Evolutionary conservation across 805 yeast genomes (phyloP).

Genomic region (Schizosaccharomyces cryophilus): DNA sequence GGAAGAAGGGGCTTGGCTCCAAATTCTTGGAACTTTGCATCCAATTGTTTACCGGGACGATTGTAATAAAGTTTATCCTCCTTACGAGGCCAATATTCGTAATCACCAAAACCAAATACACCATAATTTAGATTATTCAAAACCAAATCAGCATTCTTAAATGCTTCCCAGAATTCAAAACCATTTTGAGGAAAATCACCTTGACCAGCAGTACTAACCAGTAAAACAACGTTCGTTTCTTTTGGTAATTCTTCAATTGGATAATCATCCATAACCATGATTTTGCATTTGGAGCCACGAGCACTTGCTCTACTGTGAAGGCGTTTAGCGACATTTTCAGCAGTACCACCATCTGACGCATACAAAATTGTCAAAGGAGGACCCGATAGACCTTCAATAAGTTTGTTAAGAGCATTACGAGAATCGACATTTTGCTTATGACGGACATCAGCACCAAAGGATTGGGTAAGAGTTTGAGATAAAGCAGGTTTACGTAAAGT

Average conservation of each 20-base stretch:
- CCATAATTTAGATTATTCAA: conserved; percentile 31
- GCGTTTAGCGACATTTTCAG: conserved; percentile 57
- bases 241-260: conserved; percentile 48
- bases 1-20: conserved; percentile 55
- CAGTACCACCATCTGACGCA: conserved; percentile 85
- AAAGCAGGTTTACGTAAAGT: conserved; percentile 47
- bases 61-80: conserved; percentile 86
- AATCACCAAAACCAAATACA: conserved; percentile 59
- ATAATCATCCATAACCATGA: conserved; percentile 45
- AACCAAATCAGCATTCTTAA: conserved; percentile 39
- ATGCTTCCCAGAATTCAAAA: conserved; percentile 47
- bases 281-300: conserved; percentile 48
- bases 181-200: conserved; percentile 76
- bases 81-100: conserved; percentile 88
- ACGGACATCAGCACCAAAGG: conserved; percentile 37
- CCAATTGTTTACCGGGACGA: conserved; percentile 63
- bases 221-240: conserved; percentile 43
- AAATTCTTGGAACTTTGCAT: conserved; percentile 34
- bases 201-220: conserved; percentile 61
- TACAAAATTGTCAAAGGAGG: conserved; percentile 71
- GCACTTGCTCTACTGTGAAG: conserved; percentile 55
- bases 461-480: conserved; percentile 42
- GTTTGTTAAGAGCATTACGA: conserved; percentile 47
- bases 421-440: conserved; percentile 40
- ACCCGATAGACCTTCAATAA: conserved; percentile 71